Percentiles rank a stretch among this genome's conserved stretches.
These are phyloP conservation scores for Hemisphaericaspora lyxosophila DNA, from an alignment of 1,139 yeast genomes.

Conservation along the genomic window DNA sequence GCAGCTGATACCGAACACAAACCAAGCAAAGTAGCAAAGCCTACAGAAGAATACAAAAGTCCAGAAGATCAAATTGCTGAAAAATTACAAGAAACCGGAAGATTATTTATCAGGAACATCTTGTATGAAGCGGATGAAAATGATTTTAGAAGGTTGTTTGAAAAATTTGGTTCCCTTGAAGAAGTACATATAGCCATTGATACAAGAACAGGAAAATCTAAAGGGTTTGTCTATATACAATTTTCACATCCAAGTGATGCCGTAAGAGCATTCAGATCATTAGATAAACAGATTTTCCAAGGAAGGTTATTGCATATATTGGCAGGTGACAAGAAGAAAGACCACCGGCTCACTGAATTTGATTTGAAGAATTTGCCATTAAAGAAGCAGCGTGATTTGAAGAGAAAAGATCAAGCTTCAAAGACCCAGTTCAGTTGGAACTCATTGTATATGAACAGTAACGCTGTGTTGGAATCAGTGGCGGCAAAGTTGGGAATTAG, in stretches of 20 bases:
- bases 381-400: conserved; percentile 84
- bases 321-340: conserved; percentile 80
- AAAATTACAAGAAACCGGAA: conserved; percentile 67
- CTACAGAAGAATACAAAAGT: conserved; percentile 10
- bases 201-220: conserved; percentile 83
- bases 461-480: conserved; percentile 89
- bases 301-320: conserved; percentile 90
- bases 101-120: conserved; percentile 86
- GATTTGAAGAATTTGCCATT: conserved; percentile 87
- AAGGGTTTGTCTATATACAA: conserved; percentile 89
- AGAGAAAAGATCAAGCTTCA: conserved; percentile 79
- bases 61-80: conserved; percentile 46
- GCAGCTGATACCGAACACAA: conserved; percentile 6
- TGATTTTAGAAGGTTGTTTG: conserved; percentile 65
- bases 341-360: conserved; percentile 80
- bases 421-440: conserved; percentile 93
- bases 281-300: conserved; percentile 90
- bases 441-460: conserved; percentile 83
- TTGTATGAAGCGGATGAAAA: conserved; percentile 77
- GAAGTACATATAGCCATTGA: conserved; percentile 92
- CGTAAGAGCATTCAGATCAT: conserved; percentile 62
- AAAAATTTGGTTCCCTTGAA: conserved; percentile 56
- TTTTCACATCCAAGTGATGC: conserved; percentile 71
- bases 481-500: conserved; percentile 81
- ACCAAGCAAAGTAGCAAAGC: conserved; percentile 6